Conservation (phyloP, 163 green algal genomes). For the Chloromonas sp. region DNA sequence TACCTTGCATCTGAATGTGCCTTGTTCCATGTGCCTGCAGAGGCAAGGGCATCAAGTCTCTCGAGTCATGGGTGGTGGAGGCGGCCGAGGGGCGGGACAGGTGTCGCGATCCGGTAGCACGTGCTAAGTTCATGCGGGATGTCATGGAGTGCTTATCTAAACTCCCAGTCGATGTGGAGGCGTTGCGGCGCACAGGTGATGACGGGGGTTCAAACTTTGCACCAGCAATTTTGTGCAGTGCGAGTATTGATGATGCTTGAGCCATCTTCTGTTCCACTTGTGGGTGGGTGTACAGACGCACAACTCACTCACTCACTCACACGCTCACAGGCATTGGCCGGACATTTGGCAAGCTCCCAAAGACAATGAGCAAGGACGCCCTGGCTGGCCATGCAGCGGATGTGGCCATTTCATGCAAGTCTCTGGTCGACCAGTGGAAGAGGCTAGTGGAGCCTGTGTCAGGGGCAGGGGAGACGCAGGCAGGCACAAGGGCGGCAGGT, state of each 20-base stretch:
- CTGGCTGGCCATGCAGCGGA: not conserved
- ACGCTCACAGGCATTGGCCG: conserved; percentile 6
- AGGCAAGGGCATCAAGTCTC: not conserved
- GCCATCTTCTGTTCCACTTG: too few relatives aligned
- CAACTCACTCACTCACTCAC: not conserved
- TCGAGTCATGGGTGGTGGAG: conserved; percentile 5
- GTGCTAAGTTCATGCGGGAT: not conserved
- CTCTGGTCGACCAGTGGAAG: not conserved
- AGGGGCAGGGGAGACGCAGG: not conserved
- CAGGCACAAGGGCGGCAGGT: not conserved
- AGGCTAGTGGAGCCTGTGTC: not conserved
- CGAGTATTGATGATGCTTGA: too few relatives aligned
- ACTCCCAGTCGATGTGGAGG: too few relatives aligned
- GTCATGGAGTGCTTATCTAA: not conserved
- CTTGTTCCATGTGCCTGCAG: not conserved
- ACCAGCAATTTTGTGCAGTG: too few relatives aligned
- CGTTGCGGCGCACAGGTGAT: too few relatives aligned
- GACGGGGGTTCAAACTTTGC: too few relatives aligned
- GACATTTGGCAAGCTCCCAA: conserved; percentile 6
- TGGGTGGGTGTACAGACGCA: too few relatives aligned
- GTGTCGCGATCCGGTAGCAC: not conserved
- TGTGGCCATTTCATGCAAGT: not conserved
- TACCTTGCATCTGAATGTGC: too few relatives aligned
- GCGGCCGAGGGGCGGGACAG: not conserved
- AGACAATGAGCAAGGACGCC: not conserved